Evolutionary conservation across 2,329 filamentous ascomycete species (phyloP).

Genomic region (Huntiella decipiens): DNA sequence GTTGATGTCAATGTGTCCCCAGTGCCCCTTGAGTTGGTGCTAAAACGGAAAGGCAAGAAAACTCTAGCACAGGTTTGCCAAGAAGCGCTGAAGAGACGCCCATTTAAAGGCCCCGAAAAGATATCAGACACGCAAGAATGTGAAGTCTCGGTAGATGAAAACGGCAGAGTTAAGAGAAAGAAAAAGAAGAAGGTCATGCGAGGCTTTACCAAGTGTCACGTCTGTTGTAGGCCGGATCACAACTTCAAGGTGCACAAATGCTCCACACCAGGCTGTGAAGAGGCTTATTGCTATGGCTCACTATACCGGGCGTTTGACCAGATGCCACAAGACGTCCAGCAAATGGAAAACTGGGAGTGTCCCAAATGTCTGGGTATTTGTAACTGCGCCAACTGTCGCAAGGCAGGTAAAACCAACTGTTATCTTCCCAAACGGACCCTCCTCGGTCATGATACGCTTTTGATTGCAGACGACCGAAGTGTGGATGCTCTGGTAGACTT

Average conservation of each 20-base stretch:
- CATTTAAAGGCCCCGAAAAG: slow-evolving; percentile 41
- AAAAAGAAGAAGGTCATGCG: slow-evolving; percentile 10
- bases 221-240: slow-evolving; percentile 63
- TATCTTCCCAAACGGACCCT: slow-evolving; percentile 77
- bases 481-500: slow-evolving; percentile 85
- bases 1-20: slow-evolving; percentile 48
- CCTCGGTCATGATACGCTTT: slow-evolving; percentile 77
- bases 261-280: slow-evolving; percentile 45
- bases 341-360: slow-evolving; percentile 69
- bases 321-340: slow-evolving; percentile 66
- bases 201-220: slow-evolving; percentile 58
- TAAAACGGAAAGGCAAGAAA: slow-evolving; percentile 49
- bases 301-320: slow-evolving; percentile 83
- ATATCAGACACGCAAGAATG: slow-evolving; percentile 25
- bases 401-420: slow-evolving; percentile 44
- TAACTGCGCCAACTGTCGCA: slow-evolving; percentile 66
- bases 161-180: slow-evolving; percentile 23
- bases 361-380: slow-evolving; percentile 74
- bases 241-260: slow-evolving; percentile 75
- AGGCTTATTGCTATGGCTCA: slow-evolving; percentile 81
- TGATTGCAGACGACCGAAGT: slow-evolving; percentile 77
- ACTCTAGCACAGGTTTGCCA: slow-evolving; percentile 87
- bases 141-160: slow-evolving; percentile 37
- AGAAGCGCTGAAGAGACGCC: slow-evolving; percentile 59
- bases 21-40: slow-evolving; percentile 49